A percentile compares a stretch with the other conserved stretches of the same genome.
phyloP scores from a whole-genome alignment of 306 rosid genomes.

The Rosa multiflora region DNA sequence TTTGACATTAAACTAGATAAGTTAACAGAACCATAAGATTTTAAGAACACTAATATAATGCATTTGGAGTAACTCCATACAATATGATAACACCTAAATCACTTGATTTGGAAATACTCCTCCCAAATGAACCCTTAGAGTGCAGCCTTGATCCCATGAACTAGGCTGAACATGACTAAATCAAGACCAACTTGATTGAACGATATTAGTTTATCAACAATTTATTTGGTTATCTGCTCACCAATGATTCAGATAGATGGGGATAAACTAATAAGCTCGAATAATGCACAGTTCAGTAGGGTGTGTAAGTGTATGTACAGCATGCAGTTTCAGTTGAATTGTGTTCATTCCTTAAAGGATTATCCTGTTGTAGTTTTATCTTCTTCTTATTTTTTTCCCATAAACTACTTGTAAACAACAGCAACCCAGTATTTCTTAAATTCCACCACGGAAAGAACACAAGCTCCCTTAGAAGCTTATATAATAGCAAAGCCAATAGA shows the following conservation, averaged over 20 bases:
- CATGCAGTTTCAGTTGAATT: not conserved
- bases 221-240: not conserved
- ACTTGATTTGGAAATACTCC: not conserved
- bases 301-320: not conserved
- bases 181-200: too few relatives aligned
- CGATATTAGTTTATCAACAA: not conserved
- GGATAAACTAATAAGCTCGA: too few relatives aligned
- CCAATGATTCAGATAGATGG: too few relatives aligned
- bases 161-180: too few relatives aligned
- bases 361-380: not conserved
- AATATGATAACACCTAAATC: not conserved
- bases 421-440: too few relatives aligned
- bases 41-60: not conserved
- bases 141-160: not conserved
- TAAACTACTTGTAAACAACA: not conserved
- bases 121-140: not conserved
- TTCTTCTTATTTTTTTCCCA: not conserved
- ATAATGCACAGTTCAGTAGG: not conserved
- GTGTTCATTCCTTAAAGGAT: not conserved
- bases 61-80: not conserved
- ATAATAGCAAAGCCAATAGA: not conserved
- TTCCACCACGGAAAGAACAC: not conserved
- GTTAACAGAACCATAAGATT: not conserved
- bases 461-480: not conserved
- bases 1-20: not conserved